Percentiles rank a stretch among this genome's conserved stretches.
phyloP scores from a whole-genome alignment of 306 rosid genomes.

The Gynostemma pentaphyllum region DNA sequence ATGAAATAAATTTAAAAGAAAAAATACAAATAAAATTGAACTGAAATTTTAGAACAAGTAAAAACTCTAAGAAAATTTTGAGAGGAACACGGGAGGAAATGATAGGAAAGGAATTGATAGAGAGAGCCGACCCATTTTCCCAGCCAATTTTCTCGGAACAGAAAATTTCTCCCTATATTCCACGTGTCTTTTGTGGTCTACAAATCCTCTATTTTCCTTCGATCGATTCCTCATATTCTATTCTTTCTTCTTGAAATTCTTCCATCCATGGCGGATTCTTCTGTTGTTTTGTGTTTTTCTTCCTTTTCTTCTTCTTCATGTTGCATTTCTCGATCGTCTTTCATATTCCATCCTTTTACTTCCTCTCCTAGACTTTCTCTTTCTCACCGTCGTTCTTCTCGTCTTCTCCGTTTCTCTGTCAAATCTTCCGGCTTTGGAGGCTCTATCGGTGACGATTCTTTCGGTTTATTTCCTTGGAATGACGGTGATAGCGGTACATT shows the following conservation, averaged over 20 bases:
- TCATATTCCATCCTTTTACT: constrained; percentile 10
- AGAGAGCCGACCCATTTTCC: not conserved
- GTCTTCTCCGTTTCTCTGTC: constrained; percentile 34
- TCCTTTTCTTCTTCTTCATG: constrained; percentile 20
- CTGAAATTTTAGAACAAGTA: too few relatives aligned
- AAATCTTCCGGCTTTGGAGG: constrained; percentile 35
- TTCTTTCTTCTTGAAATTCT: not conserved
- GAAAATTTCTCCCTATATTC: not conserved
- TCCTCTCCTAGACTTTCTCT: constrained; percentile 14
- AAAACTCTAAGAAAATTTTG: too few relatives aligned
- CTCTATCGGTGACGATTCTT: constrained; percentile 35
- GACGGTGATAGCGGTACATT: constrained; percentile 37
- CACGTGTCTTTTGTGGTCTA: constrained; percentile 17
- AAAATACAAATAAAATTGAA: too few relatives aligned
- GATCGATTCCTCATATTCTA: not conserved
- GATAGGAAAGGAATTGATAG: too few relatives aligned
- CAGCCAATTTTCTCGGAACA: not conserved
- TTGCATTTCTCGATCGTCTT: constrained; percentile 22
- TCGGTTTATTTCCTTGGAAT: constrained; percentile 64
- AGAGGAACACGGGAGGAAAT: too few relatives aligned
- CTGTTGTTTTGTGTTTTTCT: constrained; percentile 36
- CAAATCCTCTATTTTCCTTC: constrained; percentile 4
- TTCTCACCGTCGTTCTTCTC: constrained; percentile 26
- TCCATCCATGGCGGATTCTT: constrained; percentile 49
- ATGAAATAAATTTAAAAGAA: too few relatives aligned